phyloP scores from a whole-genome alignment of 1,284 basidiomycete species.

The Fomitopsis palustris region DNA sequence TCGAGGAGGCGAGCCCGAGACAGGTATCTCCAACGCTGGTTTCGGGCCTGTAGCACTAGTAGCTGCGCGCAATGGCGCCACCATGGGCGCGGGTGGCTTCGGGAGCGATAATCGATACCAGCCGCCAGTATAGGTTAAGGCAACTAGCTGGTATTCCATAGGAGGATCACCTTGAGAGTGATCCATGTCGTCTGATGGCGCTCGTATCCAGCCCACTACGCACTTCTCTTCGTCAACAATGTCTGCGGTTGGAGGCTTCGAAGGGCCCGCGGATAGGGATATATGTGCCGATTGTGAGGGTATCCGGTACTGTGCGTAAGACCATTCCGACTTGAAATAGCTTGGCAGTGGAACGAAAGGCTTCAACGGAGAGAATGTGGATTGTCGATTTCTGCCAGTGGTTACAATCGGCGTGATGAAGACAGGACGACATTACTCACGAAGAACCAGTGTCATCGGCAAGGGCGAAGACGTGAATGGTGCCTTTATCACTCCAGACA shows the following conservation, averaged over 20 bases:
- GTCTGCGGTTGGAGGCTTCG: conserved; percentile 56
- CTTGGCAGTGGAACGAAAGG: conserved; percentile 83
- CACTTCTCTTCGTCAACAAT: conserved; percentile 80
- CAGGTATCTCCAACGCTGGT: no score
- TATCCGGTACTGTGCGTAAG: conserved; percentile 89
- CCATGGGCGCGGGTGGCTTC: conserved; percentile 27
- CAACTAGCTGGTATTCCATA: conserved; percentile 75
- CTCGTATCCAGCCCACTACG: conserved; percentile 80
- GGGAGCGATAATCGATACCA: conserved; percentile 89
- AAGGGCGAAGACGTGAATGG: conserved; percentile 87
- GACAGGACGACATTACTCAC: conserved; percentile 41
- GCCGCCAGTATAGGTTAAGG: conserved; percentile 85
- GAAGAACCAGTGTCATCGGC: conserved; percentile 54
- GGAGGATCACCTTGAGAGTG: conserved; percentile 21
- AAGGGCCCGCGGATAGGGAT: conserved; percentile 57
- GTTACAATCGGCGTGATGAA: background rate
- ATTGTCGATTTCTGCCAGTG: conserved; percentile 67
- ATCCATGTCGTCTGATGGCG: conserved; percentile 38
- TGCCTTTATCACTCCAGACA: conserved; percentile 96
- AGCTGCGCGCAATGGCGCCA: conserved; percentile 18
- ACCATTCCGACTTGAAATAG: conserved; percentile 93
- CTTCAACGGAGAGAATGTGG: conserved; percentile 70
- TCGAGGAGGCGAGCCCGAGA: conserved; percentile 41
- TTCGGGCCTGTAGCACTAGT: conserved; percentile 3
- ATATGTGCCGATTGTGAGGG: conserved; percentile 82